Percentiles rank a stretch among this genome's conserved stretches.
Conservation (phyloP, 495 filamentous ascomycete genomes). For the Terfezia boudieri region DNA sequence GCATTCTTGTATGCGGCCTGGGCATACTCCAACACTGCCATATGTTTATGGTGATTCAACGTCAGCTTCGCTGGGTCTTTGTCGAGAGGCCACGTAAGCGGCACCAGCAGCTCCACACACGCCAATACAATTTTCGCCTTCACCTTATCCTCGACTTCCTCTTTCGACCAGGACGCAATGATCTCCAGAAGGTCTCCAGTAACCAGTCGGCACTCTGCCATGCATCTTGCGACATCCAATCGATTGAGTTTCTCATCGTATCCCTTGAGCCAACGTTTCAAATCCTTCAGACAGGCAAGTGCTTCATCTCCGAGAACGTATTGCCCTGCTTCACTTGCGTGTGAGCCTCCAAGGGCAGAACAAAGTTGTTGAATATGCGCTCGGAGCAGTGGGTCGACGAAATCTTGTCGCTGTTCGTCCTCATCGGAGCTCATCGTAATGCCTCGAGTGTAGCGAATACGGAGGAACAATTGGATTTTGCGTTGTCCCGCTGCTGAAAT, state of each 20-base stretch:
- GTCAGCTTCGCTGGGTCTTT: slow-evolving; percentile 60
- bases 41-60: slow-evolving; percentile 74
- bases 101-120: slow-evolving; percentile 79
- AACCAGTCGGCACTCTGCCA: slow-evolving; percentile 84
- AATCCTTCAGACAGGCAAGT: slow-evolving; percentile 69
- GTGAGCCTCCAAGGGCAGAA: slow-evolving; percentile 77
- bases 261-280: slow-evolving; percentile 80
- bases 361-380: slow-evolving; percentile 81
- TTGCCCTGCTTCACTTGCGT: slow-evolving; percentile 53
- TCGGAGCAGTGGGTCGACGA: slow-evolving; percentile 70
- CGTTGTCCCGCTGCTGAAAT: too few relatives aligned
- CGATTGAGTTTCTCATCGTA: slow-evolving; percentile 89
- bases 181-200: slow-evolving; percentile 78
- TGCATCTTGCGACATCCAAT: slow-evolving; percentile 81
- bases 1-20: slow-evolving; percentile 76
- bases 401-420: slow-evolving; percentile 17
- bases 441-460: background rate
- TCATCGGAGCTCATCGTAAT: background rate
- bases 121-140: slow-evolving; percentile 64
- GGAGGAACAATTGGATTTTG: too few relatives aligned
- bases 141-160: slow-evolving; percentile 41
- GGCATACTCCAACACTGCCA: slow-evolving; percentile 66
- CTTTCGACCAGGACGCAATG: slow-evolving; percentile 51
- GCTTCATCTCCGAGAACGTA: slow-evolving; percentile 91
- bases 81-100: slow-evolving; percentile 86